phyloP scores from a whole-genome alignment of 2,329 filamentous ascomycete genomes.

The Hypoxylon sp. region DNA sequence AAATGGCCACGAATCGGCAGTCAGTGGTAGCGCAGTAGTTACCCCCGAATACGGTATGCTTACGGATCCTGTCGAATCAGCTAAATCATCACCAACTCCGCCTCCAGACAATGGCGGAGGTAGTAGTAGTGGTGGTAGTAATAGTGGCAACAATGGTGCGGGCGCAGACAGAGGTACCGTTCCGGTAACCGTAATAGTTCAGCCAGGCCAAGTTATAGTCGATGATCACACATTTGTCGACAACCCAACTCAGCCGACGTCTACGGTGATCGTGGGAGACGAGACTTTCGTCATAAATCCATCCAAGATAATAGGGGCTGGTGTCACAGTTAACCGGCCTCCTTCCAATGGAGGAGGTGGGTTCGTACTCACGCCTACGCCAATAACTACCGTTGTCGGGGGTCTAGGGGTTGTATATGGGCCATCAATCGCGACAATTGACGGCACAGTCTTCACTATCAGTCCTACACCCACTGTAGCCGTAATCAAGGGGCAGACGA shows the following conservation, averaged over 20 bases:
- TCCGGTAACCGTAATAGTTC: slow-evolving; percentile 61
- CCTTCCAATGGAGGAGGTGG: slow-evolving; percentile 50
- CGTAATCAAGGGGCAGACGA: slow-evolving; percentile 49
- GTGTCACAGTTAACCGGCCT: slow-evolving; percentile 62
- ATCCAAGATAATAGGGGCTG: slow-evolving; percentile 61
- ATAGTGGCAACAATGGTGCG: slow-evolving; percentile 9
- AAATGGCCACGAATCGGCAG: slow-evolving; percentile 35
- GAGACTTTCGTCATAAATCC: slow-evolving; percentile 66
- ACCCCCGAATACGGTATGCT: slow-evolving; percentile 49
- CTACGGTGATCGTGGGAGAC: slow-evolving; percentile 59
- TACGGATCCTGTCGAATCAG: slow-evolving; percentile 35
- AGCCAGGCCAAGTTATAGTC: slow-evolving; percentile 63
- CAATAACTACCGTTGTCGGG: slow-evolving; percentile 58
- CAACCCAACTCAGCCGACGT: slow-evolving; percentile 57
- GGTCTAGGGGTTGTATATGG: slow-evolving; percentile 60
- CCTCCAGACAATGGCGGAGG: slow-evolving; percentile 5
- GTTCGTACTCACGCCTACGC: slow-evolving; percentile 53
- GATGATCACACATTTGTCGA: slow-evolving; percentile 62
- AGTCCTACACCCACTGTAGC: slow-evolving; percentile 57
- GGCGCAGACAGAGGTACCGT: slow-evolving; percentile 12
- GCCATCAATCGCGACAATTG: slow-evolving; percentile 60
- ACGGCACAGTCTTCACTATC: slow-evolving; percentile 61
- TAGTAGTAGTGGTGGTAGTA: slow-evolving; percentile 2
- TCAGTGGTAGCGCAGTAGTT: slow-evolving; percentile 20
- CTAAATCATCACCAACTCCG: slow-evolving; percentile 36